phyloP scores from a whole-genome alignment of 2,329 filamentous ascomycete species.

The Colletotrichum incanum region DNA sequence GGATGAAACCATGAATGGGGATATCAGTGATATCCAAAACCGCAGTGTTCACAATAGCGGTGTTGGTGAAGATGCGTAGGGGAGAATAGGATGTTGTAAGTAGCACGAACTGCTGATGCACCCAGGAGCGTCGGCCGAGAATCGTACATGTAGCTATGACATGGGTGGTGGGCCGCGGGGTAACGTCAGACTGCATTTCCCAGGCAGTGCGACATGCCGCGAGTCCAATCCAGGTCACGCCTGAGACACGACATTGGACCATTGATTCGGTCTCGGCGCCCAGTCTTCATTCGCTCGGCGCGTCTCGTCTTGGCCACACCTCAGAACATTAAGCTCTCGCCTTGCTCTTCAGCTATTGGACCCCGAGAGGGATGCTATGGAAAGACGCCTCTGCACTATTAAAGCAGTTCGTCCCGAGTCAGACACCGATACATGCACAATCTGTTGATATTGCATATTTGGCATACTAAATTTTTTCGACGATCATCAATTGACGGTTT shows the following conservation, averaged over 20 bases:
- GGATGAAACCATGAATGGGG: not conserved
- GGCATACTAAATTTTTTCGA: not conserved
- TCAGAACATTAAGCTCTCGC: not conserved
- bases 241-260: slow-evolving; percentile 22
- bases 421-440: slow-evolving; percentile 9
- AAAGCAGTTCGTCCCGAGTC: slow-evolving; percentile 7
- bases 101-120: slow-evolving; percentile 36
- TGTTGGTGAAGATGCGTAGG: slow-evolving; percentile 23
- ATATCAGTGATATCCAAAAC: not conserved
- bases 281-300: slow-evolving; percentile 10
- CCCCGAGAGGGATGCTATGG: not conserved
- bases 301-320: not conserved
- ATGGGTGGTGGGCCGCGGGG: slow-evolving; percentile 43
- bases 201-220: not conserved
- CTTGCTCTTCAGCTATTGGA: slow-evolving; percentile 30
- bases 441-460: slow-evolving; percentile 1
- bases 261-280: slow-evolving; percentile 18
- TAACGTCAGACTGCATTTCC: slow-evolving; percentile 39
- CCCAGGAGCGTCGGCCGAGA: slow-evolving; percentile 18
- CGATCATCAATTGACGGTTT: slow-evolving; percentile 21
- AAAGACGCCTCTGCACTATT: not conserved
- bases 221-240: slow-evolving; percentile 33
- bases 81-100: slow-evolving; percentile 27
- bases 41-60: slow-evolving; percentile 7
- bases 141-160: slow-evolving; percentile 39